phyloP scores from a whole-genome alignment of 176 grass and related monocot species.

The Elaeis guineensis region DNA sequence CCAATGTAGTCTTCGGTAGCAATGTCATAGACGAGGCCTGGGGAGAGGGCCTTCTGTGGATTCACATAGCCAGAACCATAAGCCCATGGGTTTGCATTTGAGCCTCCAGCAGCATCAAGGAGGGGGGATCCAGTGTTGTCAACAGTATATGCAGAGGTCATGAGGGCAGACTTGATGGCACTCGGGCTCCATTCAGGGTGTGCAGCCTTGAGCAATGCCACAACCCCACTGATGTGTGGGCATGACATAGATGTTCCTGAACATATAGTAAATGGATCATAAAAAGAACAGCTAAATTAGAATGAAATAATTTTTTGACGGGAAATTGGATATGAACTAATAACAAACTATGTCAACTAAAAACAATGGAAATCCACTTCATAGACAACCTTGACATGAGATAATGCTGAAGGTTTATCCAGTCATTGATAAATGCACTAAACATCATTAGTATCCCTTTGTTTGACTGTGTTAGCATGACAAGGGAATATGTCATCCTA shows the following conservation, averaged over 20 bases:
- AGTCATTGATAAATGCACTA: no score
- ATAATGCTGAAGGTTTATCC: no score
- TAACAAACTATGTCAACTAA: no score
- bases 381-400: no score
- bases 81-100: constrained; percentile 52
- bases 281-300: no score
- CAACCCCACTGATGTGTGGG: constrained; percentile 80
- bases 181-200: constrained; percentile 93
- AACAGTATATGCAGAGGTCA: constrained; percentile 74
- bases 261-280: no score
- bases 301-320: no score
- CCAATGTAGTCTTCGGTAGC: constrained; percentile 59
- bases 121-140: constrained; percentile 59
- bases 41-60: constrained; percentile 62
- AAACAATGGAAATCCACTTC: no score
- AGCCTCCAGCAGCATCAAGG: constrained; percentile 47
- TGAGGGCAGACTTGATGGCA: constrained; percentile 79
- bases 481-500: no score
- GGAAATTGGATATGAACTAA: no score
- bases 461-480: no score
- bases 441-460: no score
- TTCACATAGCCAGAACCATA: constrained; percentile 74
- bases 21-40: constrained; percentile 76
- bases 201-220: constrained; percentile 61
- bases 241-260: constrained; percentile 95